Evolutionary conservation across 345 rosid species (phyloP), one percentile per base, ranked within the genome.

Genomic region (Eutrema japonicum): DNA sequence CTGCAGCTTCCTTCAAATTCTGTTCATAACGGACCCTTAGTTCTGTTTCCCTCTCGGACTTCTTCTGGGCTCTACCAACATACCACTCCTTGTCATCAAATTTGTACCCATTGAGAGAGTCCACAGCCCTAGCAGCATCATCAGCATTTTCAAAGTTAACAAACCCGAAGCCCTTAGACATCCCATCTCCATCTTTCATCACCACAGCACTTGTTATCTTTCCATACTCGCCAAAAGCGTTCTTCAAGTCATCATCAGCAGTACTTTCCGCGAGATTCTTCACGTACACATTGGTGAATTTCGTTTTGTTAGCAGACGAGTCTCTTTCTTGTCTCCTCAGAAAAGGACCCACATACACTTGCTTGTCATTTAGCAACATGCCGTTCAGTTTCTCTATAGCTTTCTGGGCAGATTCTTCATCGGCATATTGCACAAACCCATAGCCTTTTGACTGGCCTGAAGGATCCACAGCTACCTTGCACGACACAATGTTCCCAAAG

Each of bases 61-160:
- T 93, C 85, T 90, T 93, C 82, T 85, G 93, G 53, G 96, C 98
- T 82, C 88, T 93, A 53, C 96, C 98, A 67, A 93, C 96, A 82
- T 77, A 93, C 98, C 96, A 93, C 80, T 93, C 96, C 78, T 87
- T 90, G 14, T 87, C 98, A 33, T 85, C 96, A 81, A 85, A 26
- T 53, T 84, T 87, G 60, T 81, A 83, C 8, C 97, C 97, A 60
- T 87, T 93, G 43, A 93, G 97, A 49, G 90, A 80, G 66, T 91
- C 97, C 45, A 89, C 97, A 70, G 98, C 88, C 76, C 53, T 82
- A 62, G 93, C 91, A 76, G 98, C 98, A 85, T 86, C 95, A 68
- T 89, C 95, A 47, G 89, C 72, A 79, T 83, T 82, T 74, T 91
- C 97, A 77, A 86, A 94, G 82, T 94, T 94, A 43, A 94, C 93